Evolutionary conservation across 148 eudicot species (phyloP), one percentile per base, ranked within the genome.

Genomic region (Rhododendron ferrugineum): DNA sequence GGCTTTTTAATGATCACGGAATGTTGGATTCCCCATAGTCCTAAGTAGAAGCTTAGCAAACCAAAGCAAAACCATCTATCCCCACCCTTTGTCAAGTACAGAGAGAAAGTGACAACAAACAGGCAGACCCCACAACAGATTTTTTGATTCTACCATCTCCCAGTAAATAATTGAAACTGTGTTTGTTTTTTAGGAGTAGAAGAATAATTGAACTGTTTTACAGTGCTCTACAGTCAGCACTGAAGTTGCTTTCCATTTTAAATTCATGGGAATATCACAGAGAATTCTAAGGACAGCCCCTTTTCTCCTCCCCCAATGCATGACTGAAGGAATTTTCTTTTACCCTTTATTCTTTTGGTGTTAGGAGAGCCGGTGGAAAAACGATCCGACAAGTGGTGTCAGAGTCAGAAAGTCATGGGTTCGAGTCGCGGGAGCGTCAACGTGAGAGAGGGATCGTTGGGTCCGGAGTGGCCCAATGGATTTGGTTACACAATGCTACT

Each of bases 301-400:
- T 70, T 58, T 50, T 82, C 83, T 82, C 58, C 86, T 47, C 79
- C 86, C 82, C 89, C 87, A 89, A 88, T 72, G 92, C 90, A 90
- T 94, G 94, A 93, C 92, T 89, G 88, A 90, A 86, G 88, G 91
- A 88, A 85, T 87, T 93, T 87, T 36, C 54, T 58, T 83, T 86
- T 86, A 87, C 54, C 79, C 62, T 52, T 40, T 66, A 26, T 66
- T 66, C 73, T 66, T 66, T 6, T 20, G 23, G 20, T 18, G 44
- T 6, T 6, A 0, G 42, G 8, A 40, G 44, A 40, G 6, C 42
- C 1, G 7, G 7, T 40, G 0, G 44, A 40, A 40, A 40, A 40
- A 7, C 7, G 1, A 7, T 40, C 44, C 44, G 44, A 40, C 0
- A 6, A 40, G 1, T 40, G 7, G 1, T 6, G 8, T 40, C 44